Percentiles rank a stretch among this genome's conserved stretches.
Evolutionary conservation across 768 basidiomycete genomes (phyloP).

Genomic region (Suillus tomentosus): DNA sequence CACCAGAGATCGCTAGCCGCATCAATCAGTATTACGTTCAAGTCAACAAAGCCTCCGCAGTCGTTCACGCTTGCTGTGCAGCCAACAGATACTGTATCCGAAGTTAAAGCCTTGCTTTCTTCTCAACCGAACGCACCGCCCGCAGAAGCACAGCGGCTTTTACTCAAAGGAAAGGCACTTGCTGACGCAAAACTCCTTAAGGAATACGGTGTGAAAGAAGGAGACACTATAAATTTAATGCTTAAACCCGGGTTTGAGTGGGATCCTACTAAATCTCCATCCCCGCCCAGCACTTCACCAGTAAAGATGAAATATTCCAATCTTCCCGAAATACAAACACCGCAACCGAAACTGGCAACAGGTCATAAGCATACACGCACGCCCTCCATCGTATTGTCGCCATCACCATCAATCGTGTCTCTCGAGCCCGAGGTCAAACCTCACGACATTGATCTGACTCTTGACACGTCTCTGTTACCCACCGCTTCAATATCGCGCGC

Average conservation of each 20-base stretch:
- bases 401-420: slow-evolving; percentile 60
- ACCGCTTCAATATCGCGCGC: slow-evolving; percentile 45
- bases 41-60: slow-evolving; percentile 86
- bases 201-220: slow-evolving; percentile 84
- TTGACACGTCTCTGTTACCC: slow-evolving; percentile 58
- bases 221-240: slow-evolving; percentile 84
- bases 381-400: slow-evolving; percentile 78
- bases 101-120: slow-evolving; percentile 79
- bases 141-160: slow-evolving; percentile 77
- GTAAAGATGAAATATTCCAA: slow-evolving; percentile 24
- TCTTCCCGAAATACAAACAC: slow-evolving; percentile 28
- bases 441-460: slow-evolving; percentile 65
- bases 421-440: slow-evolving; percentile 45
- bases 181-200: slow-evolving; percentile 86
- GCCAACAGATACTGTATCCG: slow-evolving; percentile 78
- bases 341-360: slow-evolving; percentile 30
- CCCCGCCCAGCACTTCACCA: slow-evolving; percentile 18
- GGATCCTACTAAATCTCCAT: slow-evolving; percentile 49
- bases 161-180: slow-evolving; percentile 94
- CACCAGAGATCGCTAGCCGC: slow-evolving; percentile 20
- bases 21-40: slow-evolving; percentile 73
- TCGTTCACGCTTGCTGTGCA: slow-evolving; percentile 72
- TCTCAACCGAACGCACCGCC: slow-evolving; percentile 70
- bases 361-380: slow-evolving; percentile 59
- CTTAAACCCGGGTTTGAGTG: slow-evolving; percentile 75